A percentile compares a stretch with the other conserved stretches of the same genome.
These are phyloP conservation scores for Cryptococcus hybrid DNA, from an alignment of 1,284 basidiomycete species.

Conservation along the genomic window DNA sequence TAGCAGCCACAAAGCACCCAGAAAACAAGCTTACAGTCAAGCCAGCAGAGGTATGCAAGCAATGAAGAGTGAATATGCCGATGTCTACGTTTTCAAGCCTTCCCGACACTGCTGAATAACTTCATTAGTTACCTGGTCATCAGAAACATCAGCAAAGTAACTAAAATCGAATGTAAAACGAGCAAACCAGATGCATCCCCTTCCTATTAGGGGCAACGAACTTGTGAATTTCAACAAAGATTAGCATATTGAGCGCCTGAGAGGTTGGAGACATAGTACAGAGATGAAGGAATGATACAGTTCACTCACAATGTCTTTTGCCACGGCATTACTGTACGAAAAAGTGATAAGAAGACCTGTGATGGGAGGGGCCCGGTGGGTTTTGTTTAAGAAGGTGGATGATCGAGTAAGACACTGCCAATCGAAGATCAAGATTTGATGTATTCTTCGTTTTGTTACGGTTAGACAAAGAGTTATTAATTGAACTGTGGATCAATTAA, in stretches of 20 bases:
- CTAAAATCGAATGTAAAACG: too few relatives aligned
- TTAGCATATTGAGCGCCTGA: background rate
- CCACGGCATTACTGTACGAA: conserved; percentile 68
- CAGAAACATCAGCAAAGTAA: background rate
- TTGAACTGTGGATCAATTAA: too few relatives aligned
- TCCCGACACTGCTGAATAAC: conserved; percentile 67
- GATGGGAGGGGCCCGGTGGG: too few relatives aligned
- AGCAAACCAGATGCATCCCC: conserved; percentile 69
- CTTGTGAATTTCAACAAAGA: conserved; percentile 34
- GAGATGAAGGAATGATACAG: conserved; percentile 28
- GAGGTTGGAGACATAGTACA: too few relatives aligned
- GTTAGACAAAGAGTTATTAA: too few relatives aligned
- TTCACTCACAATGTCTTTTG: conserved; percentile 73
- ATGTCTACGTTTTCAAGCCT: conserved; percentile 71
- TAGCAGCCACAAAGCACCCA: background rate
- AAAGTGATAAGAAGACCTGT: background rate
- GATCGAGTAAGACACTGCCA: too few relatives aligned
- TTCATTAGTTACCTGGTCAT: conserved; percentile 59
- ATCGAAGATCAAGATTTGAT: too few relatives aligned
- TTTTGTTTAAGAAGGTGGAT: too few relatives aligned
- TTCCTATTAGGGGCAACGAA: conserved; percentile 49
- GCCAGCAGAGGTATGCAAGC: conserved; percentile 87
- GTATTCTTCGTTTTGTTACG: too few relatives aligned
- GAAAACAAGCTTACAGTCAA: conserved; percentile 65
- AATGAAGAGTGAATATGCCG: conserved; percentile 54